Evolutionary conservation across 768 basidiomycete genomes (phyloP).

Genomic region (Boletus coccyginus): DNA sequence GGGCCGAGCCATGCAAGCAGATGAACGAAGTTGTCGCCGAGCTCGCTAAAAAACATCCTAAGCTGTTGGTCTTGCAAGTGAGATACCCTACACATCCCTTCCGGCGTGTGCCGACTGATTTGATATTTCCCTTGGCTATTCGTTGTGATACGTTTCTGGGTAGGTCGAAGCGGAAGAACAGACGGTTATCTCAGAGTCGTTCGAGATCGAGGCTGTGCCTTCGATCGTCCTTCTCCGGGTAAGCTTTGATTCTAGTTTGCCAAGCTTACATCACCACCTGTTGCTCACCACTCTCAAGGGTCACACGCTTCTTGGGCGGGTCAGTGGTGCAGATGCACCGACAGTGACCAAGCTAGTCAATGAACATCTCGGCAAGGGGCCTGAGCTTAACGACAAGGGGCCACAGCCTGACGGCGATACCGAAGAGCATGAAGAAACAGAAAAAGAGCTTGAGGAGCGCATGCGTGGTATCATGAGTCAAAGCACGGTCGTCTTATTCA

Average conservation of each 20-base stretch:
- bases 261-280: neutral
- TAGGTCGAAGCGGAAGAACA: conserved; percentile 84
- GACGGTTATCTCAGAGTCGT: conserved; percentile 85
- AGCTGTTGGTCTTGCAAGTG: conserved; percentile 74
- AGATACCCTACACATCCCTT: conserved; percentile 11
- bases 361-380: conserved; percentile 44
- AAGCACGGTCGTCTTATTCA: conserved; percentile 78
- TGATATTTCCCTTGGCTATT: neutral
- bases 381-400: neutral
- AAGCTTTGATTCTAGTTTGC: conserved; percentile 16
- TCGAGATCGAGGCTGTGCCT: conserved; percentile 89
- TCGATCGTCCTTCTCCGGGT: conserved; percentile 80
- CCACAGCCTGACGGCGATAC: neutral
- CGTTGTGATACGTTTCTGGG: neutral
- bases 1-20: conserved; percentile 87
- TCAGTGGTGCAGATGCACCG: conserved; percentile 77
- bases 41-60: conserved; percentile 68
- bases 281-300: conserved; percentile 51
- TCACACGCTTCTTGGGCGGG: conserved; percentile 75
- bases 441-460: conserved; percentile 64
- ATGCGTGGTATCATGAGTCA: conserved; percentile 75
- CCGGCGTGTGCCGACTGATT: neutral
- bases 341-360: conserved; percentile 60
- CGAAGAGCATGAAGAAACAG: conserved; percentile 47
- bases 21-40: conserved; percentile 82